Conservation (phyloP, 768 basidiomycete genomes). For the Mycena latifolia region DNA sequence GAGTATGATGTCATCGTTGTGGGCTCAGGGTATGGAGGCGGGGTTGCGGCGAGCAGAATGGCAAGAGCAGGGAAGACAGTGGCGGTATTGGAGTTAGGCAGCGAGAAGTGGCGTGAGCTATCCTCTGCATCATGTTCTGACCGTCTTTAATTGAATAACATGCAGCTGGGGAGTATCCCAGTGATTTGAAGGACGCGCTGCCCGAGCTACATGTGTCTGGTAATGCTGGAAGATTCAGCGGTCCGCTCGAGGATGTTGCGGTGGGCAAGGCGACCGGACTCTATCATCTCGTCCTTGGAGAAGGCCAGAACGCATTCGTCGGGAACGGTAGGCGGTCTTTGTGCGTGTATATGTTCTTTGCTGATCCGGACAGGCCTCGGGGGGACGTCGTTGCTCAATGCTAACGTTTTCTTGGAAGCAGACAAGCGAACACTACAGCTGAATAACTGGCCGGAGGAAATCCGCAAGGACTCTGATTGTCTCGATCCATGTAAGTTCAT, state of each 20-base stretch:
- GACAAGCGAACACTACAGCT: conserved; percentile 34
- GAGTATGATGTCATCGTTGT: conserved; percentile 38
- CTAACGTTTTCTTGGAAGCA: conserved; percentile 37
- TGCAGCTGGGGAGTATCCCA: conserved; percentile 37
- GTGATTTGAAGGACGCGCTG: conserved; percentile 14
- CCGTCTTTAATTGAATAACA: background rate
- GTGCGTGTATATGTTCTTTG: background rate
- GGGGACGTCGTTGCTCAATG: conserved; percentile 37
- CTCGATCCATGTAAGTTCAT: conserved; percentile 33
- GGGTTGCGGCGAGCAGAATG: conserved; percentile 37
- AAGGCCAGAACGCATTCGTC: conserved; percentile 39
- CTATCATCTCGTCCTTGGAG: conserved; percentile 35
- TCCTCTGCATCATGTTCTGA: background rate
- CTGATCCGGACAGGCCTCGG: conserved; percentile 32
- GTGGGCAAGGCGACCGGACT: conserved; percentile 32
- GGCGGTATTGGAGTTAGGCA: conserved; percentile 35
- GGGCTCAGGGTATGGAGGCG: conserved; percentile 39
- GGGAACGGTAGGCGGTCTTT: conserved; percentile 32
- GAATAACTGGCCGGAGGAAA: conserved; percentile 33
- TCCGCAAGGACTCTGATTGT: conserved; percentile 24
- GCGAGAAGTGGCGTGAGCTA: conserved; percentile 36
- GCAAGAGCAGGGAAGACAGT: conserved; percentile 36
- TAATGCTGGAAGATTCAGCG: conserved; percentile 23
- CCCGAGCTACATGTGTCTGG: conserved; percentile 33
- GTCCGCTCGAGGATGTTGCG: conserved; percentile 22